A percentile compares a stretch with the other conserved stretches of the same genome.
Conservation (phyloP, 2,329 filamentous ascomycete species). For the Alternaria rosae region DNA sequence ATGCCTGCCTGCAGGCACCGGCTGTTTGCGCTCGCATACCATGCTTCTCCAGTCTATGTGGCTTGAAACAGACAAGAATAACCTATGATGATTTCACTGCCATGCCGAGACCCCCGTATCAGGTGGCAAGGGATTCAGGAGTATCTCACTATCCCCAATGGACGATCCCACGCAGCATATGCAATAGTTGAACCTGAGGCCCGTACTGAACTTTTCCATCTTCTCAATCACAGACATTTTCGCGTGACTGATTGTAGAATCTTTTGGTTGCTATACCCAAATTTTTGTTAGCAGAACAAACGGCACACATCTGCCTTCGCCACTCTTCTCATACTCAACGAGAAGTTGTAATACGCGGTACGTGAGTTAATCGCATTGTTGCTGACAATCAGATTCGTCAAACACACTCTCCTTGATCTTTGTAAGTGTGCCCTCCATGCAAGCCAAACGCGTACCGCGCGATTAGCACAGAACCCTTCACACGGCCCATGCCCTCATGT, state of each 20-base stretch:
- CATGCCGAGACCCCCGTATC: constrained; percentile 4
- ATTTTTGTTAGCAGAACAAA: not conserved
- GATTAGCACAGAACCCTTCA: not conserved
- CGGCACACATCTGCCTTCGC: not conserved
- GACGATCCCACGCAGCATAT: constrained; percentile 3
- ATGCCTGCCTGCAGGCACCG: constrained; percentile 27
- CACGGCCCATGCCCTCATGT: not conserved
- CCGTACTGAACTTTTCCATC: constrained; percentile 1
- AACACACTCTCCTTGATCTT: constrained; percentile 19
- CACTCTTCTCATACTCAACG: not conserved
- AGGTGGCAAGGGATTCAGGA: constrained; percentile 5
- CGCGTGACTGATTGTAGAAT: constrained; percentile 6
- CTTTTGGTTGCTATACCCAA: not conserved
- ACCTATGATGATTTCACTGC: constrained; percentile 21
- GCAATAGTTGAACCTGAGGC: constrained; percentile 9
- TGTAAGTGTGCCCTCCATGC: constrained; percentile 7
- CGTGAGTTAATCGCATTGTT: constrained; percentile 5
- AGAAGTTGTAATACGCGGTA: constrained; percentile 2
- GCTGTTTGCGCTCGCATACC: constrained; percentile 15
- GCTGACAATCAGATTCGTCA: constrained; percentile 10
- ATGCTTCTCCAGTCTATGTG: constrained; percentile 12
- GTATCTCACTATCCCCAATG: constrained; percentile 3
- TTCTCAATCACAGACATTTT: constrained; percentile 8
- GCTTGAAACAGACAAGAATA: constrained; percentile 16
- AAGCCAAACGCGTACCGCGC: not conserved